These are phyloP conservation scores for Spencermartinsiella europaea DNA, from an alignment of 805 yeast species.

Conservation along the genomic window DNA sequence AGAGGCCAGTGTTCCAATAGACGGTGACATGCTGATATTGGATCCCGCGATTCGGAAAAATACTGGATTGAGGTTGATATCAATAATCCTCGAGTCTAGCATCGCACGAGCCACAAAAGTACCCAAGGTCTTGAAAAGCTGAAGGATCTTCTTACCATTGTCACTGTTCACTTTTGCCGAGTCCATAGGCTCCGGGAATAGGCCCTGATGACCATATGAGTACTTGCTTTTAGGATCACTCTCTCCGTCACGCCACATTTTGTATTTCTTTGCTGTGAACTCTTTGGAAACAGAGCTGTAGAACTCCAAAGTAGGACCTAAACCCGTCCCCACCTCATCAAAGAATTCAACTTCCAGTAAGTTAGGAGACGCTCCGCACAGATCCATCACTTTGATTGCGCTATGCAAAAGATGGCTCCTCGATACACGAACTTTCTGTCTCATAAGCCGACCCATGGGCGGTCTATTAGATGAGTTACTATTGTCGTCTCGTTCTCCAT, in stretches of 20 bases:
- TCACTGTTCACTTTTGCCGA: conserved; percentile 25
- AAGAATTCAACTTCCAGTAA: conserved; percentile 80
- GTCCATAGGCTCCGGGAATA: conserved; percentile 68
- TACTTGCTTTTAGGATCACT: conserved; percentile 27
- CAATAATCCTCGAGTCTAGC: conserved; percentile 82
- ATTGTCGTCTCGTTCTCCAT: conserved; percentile 22
- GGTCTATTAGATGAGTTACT: conserved; percentile 6
- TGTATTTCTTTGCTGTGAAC: conserved; percentile 51
- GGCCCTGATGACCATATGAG: conserved; percentile 44
- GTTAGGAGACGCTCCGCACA: conserved; percentile 75
- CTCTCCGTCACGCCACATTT: conserved; percentile 61
- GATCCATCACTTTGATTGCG: conserved; percentile 70
- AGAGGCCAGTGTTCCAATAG: conserved; percentile 37
- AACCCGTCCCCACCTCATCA: conserved; percentile 92
- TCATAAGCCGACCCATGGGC: conserved; percentile 61
- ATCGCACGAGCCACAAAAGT: conserved; percentile 81
- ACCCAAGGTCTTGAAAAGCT: conserved; percentile 65
- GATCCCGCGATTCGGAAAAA: conserved; percentile 52
- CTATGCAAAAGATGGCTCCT: conserved; percentile 66
- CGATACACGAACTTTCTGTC: conserved; percentile 76
- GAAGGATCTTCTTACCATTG: conserved; percentile 40
- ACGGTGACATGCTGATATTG: conserved; percentile 17
- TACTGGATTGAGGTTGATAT: conserved; percentile 65
- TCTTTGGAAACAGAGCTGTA: conserved; percentile 76
- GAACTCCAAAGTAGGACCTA: conserved; percentile 94